A percentile compares a stretch with the other conserved stretches of the same genome.
phyloP scores from a whole-genome alignment of 1,284 basidiomycete species.

The Tylopilus sp. region DNA sequence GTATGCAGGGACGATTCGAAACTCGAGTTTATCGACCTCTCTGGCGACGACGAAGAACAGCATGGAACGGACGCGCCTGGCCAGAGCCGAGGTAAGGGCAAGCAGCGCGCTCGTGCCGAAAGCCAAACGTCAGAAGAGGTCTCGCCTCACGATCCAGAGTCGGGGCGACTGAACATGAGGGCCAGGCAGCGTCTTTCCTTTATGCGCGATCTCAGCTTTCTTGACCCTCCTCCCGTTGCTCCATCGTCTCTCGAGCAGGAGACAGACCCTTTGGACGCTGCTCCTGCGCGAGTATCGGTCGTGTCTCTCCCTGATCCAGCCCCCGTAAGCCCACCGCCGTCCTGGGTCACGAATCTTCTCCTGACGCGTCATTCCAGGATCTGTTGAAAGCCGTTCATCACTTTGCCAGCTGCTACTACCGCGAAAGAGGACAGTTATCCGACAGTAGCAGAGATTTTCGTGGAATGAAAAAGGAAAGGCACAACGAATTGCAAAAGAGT shows the following conservation, averaged over 20 bases:
- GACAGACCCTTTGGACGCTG: not conserved
- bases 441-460: conserved; percentile 49
- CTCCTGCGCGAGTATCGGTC: not conserved
- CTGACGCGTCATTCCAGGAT: conserved; percentile 44
- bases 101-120: conserved; percentile 18
- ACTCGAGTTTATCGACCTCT: conserved; percentile 23
- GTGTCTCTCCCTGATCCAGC: conserved; percentile 39
- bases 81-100: conserved; percentile 22
- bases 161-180: conserved; percentile 23
- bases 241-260: conserved; percentile 14
- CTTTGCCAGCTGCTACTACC: conserved; percentile 61
- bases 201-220: conserved; percentile 39
- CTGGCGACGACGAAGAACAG: conserved; percentile 12
- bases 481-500: conserved; percentile 12
- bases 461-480: conserved; percentile 36
- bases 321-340: conserved; percentile 39
- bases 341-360: not conserved
- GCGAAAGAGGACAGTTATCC: conserved; percentile 53
- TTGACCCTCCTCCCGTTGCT: conserved; percentile 16
- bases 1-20: conserved; percentile 21
- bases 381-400: conserved; percentile 67
- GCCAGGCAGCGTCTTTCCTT: conserved; percentile 40
- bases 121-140: conserved; percentile 7
- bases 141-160: conserved; percentile 5
- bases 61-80: not conserved